phyloP scores from a whole-genome alignment of 108 stramenopile genomes.

The Cyclotella kingstonii region DNA sequence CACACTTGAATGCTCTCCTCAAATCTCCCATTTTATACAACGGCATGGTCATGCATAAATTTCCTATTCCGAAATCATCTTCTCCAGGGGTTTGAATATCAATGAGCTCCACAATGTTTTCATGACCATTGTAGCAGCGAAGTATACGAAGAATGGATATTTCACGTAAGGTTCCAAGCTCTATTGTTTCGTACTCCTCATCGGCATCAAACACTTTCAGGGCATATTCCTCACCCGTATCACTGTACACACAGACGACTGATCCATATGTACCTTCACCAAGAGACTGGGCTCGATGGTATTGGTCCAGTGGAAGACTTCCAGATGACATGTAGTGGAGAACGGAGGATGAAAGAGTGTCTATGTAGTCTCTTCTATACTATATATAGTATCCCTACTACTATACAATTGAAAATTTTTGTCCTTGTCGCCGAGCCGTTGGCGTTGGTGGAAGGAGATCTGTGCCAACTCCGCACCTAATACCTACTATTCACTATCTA shows the following conservation, averaged over 20 bases:
- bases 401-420: too few relatives aligned
- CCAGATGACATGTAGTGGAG: slow-evolving; percentile 87
- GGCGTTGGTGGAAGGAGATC: too few relatives aligned
- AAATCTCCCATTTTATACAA: slow-evolving; percentile 59
- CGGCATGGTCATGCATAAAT: slow-evolving; percentile 71
- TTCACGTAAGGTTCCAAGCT: slow-evolving; percentile 72
- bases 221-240: slow-evolving; percentile 75
- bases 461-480: too few relatives aligned
- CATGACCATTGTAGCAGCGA: slow-evolving; percentile 63
- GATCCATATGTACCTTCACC: slow-evolving; percentile 76
- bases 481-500: too few relatives aligned
- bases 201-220: slow-evolving; percentile 71
- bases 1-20: slow-evolving; percentile 43
- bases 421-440: too few relatives aligned
- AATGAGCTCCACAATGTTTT: slow-evolving; percentile 67
- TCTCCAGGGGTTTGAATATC: slow-evolving; percentile 65
- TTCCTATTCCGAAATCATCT: slow-evolving; percentile 59
- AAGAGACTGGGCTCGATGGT: slow-evolving; percentile 69
- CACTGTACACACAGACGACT: slow-evolving; percentile 79
- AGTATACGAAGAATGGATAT: slow-evolving; percentile 74
- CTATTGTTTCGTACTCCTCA: slow-evolving; percentile 45
- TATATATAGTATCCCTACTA: too few relatives aligned
- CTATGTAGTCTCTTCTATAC: too few relatives aligned
- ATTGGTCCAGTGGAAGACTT: slow-evolving; percentile 55
- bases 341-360: too few relatives aligned